Evolutionary conservation across 2,329 filamentous ascomycete species (phyloP), one percentile per base, ranked within the genome.

Genomic region (Fusarium napiforme): DNA sequence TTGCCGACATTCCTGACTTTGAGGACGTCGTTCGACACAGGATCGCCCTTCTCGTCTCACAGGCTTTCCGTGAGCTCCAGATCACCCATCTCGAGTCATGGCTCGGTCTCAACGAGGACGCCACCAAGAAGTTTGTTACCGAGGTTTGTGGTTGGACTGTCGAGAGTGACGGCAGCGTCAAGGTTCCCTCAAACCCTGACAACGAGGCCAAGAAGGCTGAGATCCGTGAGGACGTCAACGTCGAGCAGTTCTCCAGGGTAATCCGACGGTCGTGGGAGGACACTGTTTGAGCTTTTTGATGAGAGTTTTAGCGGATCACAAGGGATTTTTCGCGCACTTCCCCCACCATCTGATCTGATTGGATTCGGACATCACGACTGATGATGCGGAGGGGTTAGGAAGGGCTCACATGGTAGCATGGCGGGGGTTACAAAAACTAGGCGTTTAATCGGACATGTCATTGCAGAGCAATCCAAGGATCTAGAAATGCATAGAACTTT

Each of bases 141-240:
- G 93, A 96, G 82, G 93, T 96, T 16, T 96, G 93, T 80, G 94
- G 93, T 74, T 99, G 96, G 95, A 90, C 89, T 78, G 88, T 98
- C 46, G 92, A 94, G 69, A 85, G 87, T 36, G 90, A 87, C 60
- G 86, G 88, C 39, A 80, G 85, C 47, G 91, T 98, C 72, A 90
- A 90, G 82, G 90, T 99, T 64, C 96, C 96, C 63, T 87, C 92
- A 79, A 99, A 99, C 86, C 93, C 96, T 81, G 96, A 99, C 85
- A 98, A 98, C 83, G 96, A 98, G 89, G 96, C 95, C 49, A 94
- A 97, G 87, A 96, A 96, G 83, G 93, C 95, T 45, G 93, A 98
- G 83, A 97, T 98, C 79, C 90, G 95, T 78, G 96, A 99, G 87
- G 95, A 96, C 75, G 96, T 99, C 80, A 94, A 93, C 84, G 92